Evolutionary conservation across 2,329 filamentous ascomycete genomes (phyloP), one percentile per base, ranked within the genome.

Genomic region (Xylaria arbuscula): DNA sequence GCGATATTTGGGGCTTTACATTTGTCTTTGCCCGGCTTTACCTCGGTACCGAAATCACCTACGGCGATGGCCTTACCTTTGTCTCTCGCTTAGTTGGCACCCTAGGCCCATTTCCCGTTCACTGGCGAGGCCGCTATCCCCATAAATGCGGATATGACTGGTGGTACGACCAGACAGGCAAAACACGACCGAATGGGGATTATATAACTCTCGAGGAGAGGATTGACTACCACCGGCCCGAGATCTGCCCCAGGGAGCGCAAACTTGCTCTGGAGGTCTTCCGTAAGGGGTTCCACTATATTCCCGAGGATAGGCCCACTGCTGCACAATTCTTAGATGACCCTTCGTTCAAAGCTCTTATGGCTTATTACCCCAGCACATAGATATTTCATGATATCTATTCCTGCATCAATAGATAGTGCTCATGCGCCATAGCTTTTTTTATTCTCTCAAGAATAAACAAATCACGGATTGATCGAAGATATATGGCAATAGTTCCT

Each of bases 281-380:
- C 19, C 56, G 51, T 6, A 48, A 36, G 22, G 36, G 48, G 15
- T 48, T 66, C 17, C 11, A 34, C 11, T 54, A 66, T 55, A 6
- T 17, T 10, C 50, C 40, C 3, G 42, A 53, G n/a, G 9, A 61
- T 5, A 50, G 63, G 38, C 22, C 61, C 28, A 54, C 63, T 6
- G 63, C 55, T 34, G 56, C 58, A 19, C 48, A 61, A 34, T 48
- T 66, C 19, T n/a, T 54, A 3, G 56, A 45, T 17, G 56, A 56
- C 11, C 32, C 50, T 22, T 51, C 55, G 15, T 60, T 66, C 56
- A 45, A 55, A 34, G 28, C 38, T 36, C 40, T 61, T 24, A 51
- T 51, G 48, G 48, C 48, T 6, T 51, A 51, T 51, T 51, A 51
- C 28, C 28, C 28, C 28, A 28, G 28, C 28, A n/a, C n/a, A 28